Evolutionary conservation across 2,329 filamentous ascomycete species (phyloP), one percentile per base, ranked within the genome.

Genomic region (Xylaria sp.): DNA sequence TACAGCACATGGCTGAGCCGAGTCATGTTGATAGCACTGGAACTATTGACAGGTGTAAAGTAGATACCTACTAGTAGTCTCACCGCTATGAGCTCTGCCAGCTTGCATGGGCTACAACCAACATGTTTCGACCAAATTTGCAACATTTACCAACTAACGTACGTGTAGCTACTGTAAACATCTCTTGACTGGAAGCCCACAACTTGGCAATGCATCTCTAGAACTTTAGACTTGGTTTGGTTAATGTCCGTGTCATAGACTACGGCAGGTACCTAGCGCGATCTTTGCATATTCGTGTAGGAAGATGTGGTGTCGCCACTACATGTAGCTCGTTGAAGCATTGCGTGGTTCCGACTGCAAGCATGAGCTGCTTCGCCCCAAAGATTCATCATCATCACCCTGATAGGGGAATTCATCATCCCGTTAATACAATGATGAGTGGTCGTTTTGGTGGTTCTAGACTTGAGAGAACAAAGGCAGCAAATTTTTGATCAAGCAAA

Each of bases 331-430:
- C 19, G 14, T 19, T 50, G 55, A n/a, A n/a, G 31, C 45, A 47
- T 43, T 60, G 47, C 50, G 60, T 53, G 53, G 35, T 35, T 43
- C 53, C 60, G 43, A 28, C 31, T 40, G 57, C 49, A 55, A 35
- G n/a, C 28, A 31, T 31, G 51, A 53, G 28, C 55, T 65, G 60
- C 63, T 63, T 53, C 57, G 60, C 63, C 63, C 49, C 62, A 9
- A 45, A 45, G 28, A 65, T 63, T 65, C 63, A 66, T 66, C 63
- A 66, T 66, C 60, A 46, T 19, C 17, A 35, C 49, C 60, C 49
- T 12, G n/a, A 57, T 60, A 60, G 25, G 57, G 52, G 43, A 64
- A 42, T 53, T n/a, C 61, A 64, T 60, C 61, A 33, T 42, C 63
- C 40, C 6, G 5, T 46, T 3, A 8, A 35, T 35, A 19, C 25